Percentiles rank a stretch among this genome's conserved stretches.
phyloP scores from a whole-genome alignment of 2,329 filamentous ascomycete genomes.

The Nemania bipapillata region DNA sequence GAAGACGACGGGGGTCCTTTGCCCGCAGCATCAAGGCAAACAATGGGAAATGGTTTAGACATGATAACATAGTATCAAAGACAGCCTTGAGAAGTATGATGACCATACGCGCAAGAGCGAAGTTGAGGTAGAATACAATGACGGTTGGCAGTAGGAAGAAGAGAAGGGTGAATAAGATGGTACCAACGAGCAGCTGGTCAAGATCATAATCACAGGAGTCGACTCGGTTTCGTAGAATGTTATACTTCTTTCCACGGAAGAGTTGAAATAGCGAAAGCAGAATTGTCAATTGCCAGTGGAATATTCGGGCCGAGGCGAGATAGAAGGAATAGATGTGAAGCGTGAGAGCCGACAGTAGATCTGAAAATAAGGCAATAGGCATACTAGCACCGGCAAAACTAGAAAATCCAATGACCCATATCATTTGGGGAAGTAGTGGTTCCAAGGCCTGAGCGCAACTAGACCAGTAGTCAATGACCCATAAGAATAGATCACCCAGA shows the following conservation, averaged over 20 bases:
- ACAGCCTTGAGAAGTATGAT: conserved; percentile 93
- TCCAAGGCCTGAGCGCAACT: conserved; percentile 81
- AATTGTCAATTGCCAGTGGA: conserved; percentile 98
- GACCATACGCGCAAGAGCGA: conserved; percentile 91
- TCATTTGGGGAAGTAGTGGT: conserved; percentile 83
- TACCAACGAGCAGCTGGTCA: conserved; percentile 94
- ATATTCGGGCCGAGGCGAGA: conserved; percentile 94
- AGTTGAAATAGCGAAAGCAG: conserved; percentile 98
- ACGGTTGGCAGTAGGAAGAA: conserved; percentile 96
- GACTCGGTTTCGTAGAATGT: conserved; percentile 94
- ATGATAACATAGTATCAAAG: conserved; percentile 91
- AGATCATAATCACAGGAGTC: conserved; percentile 99
- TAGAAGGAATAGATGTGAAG: conserved; percentile 99
- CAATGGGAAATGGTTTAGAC: conserved; percentile 95
- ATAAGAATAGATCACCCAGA: conserved; percentile 92
- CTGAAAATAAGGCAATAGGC: conserved; percentile 95
- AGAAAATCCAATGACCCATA: conserved; percentile 93
- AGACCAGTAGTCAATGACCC: conserved; percentile 99
- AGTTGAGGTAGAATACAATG: conserved; percentile 95
- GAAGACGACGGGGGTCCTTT: conserved; percentile 90
- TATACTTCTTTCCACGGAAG: conserved; percentile 97
- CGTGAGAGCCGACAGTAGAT: conserved; percentile 89
- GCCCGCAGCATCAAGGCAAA: conserved; percentile 96
- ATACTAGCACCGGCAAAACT: conserved; percentile 96
- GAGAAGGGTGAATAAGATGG: conserved; percentile 93